These are phyloP conservation scores for Geotrichum macrosporum DNA, from an alignment of 1,139 yeast genomes.

Conservation along the genomic window DNA sequence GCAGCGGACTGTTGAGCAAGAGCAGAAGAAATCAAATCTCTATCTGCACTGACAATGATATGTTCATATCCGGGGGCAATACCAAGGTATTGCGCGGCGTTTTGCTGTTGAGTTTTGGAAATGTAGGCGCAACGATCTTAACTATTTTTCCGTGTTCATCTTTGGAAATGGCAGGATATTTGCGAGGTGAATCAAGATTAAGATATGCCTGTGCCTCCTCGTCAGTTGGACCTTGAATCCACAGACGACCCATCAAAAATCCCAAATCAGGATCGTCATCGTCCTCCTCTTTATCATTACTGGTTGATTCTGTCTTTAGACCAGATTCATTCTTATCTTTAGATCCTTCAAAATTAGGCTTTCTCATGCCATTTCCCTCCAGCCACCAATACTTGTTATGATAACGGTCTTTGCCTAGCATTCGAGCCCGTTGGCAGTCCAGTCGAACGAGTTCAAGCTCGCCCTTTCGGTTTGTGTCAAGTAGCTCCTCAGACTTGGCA, in stretches of 20 bases:
- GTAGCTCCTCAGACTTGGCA: constrained; percentile 25
- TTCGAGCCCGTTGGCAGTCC: constrained; percentile 73
- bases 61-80: constrained; percentile 88
- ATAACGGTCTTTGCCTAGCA: constrained; percentile 77
- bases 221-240: constrained; percentile 88
- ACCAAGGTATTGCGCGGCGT: too few relatives aligned
- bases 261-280: constrained; percentile 45
- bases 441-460: constrained; percentile 35
- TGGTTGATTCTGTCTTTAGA: too few relatives aligned
- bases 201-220: constrained; percentile 53
- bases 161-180: constrained; percentile 18
- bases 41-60: constrained; percentile 73
- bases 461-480: constrained; percentile 36
- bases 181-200: constrained; percentile 29
- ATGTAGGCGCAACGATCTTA: constrained; percentile 38
- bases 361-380: constrained; percentile 64
- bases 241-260: constrained; percentile 77
- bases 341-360: constrained; percentile 39
- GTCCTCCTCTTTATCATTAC: constrained; percentile 32
- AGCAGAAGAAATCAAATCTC: constrained; percentile 50
- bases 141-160: constrained; percentile 27
- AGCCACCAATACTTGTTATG: constrained; percentile 95
- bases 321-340: constrained; percentile 38
- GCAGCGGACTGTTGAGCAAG: constrained; percentile 69
- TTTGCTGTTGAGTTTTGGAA: too few relatives aligned